These are phyloP conservation scores for Termitomyces titanicus DNA, from an alignment of 768 basidiomycete genomes.

Conservation along the genomic window DNA sequence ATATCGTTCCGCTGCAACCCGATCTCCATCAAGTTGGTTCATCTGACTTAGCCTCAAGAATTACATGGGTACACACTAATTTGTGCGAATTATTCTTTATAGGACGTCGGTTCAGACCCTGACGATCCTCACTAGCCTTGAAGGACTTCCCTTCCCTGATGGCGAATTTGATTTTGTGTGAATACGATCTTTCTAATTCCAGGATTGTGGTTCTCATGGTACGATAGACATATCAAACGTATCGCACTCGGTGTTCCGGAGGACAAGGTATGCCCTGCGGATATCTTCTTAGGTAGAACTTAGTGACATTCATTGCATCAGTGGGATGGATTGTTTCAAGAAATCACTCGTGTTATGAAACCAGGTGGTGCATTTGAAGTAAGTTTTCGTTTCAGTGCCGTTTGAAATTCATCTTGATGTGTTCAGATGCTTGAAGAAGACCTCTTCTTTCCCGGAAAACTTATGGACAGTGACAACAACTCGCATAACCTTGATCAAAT, in stretches of 20 bases:
- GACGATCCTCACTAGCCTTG: conserved; percentile 40
- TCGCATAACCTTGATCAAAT: too few species aligned
- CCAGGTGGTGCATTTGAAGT: conserved; percentile 73
- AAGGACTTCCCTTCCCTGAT: conserved; percentile 64
- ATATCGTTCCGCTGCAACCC: conserved; percentile 70
- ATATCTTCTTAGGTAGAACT: not conserved
- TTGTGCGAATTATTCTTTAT: conserved; percentile 45
- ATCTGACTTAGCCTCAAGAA: conserved; percentile 50
- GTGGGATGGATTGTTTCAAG: conserved; percentile 72
- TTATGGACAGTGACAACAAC: conserved; percentile 31
- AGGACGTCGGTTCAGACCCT: not conserved
- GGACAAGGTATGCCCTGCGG: conserved; percentile 48
- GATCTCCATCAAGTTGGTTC: conserved; percentile 60
- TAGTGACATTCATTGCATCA: conserved; percentile 17
- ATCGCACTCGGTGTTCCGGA: conserved; percentile 76
- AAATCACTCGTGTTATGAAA: conserved; percentile 69
- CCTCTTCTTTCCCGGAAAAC: conserved; percentile 63
- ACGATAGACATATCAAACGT: conserved; percentile 59
- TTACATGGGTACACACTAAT: conserved; percentile 72
- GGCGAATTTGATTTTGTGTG: conserved; percentile 80
- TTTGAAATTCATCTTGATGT: not conserved
- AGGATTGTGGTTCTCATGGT: conserved; percentile 1
- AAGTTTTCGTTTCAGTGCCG: conserved; percentile 7
- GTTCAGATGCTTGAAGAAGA: conserved; percentile 70
- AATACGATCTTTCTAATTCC: conserved; percentile 20